phyloP scores from a whole-genome alignment of 768 basidiomycete genomes.

The Phallus indusiatus region DNA sequence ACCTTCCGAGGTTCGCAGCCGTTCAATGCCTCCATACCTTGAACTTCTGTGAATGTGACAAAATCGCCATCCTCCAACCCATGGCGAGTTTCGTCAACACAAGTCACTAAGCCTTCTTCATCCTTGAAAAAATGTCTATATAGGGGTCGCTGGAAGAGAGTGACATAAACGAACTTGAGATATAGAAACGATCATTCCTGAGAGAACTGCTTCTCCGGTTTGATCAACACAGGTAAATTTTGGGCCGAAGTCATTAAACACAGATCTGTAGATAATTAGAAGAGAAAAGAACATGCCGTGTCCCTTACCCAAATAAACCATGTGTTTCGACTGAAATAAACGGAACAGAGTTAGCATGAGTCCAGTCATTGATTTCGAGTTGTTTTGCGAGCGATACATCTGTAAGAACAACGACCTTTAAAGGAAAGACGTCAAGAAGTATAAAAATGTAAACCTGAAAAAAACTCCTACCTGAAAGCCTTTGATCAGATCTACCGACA shows the following conservation, averaged over 20 bases:
- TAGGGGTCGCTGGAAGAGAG: background rate
- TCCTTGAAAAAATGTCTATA: conserved; percentile 53
- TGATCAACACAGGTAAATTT: conserved; percentile 95
- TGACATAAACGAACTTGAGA: conserved; percentile 46
- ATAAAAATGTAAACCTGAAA: background rate
- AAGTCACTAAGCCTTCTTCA: conserved; percentile 87
- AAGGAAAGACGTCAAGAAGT: conserved; percentile 4
- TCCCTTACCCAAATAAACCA: conserved; percentile 83
- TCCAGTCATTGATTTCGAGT: conserved; percentile 93
- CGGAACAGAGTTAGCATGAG: conserved; percentile 77
- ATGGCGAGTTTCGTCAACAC: conserved; percentile 93
- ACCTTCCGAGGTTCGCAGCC: conserved; percentile 87
- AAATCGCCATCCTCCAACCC: conserved; percentile 98
- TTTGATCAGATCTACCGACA: conserved; percentile 72
- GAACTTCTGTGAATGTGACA: conserved; percentile 92
- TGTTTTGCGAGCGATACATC: conserved; percentile 71
- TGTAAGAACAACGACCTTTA: conserved; percentile 82
- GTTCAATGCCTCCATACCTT: conserved; percentile 90
- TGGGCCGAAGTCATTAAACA: conserved; percentile 93
- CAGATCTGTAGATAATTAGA: conserved; percentile 44
- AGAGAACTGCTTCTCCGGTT: conserved; percentile 91
- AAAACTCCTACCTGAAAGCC: conserved; percentile 87
- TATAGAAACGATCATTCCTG: conserved; percentile 95
- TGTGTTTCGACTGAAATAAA: conserved; percentile 89
- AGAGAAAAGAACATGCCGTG: background rate